Evolutionary conservation across 345 rosid species (phyloP), one percentile per base, ranked within the genome.

Genomic region (Raphanus sativus): DNA sequence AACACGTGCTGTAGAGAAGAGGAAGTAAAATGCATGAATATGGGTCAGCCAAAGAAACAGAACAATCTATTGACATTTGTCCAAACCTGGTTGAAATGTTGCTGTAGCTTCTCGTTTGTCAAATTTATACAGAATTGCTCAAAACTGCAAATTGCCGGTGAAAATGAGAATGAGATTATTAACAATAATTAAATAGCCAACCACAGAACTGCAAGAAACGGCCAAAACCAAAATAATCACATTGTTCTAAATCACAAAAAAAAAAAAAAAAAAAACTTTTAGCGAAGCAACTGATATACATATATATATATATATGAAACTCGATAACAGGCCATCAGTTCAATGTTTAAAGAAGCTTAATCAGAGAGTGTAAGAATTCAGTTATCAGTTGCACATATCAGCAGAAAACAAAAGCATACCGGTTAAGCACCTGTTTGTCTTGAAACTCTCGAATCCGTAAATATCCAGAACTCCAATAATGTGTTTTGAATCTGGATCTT

Each of bases 371-470:
- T 52, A 40, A 63, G 13, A 30, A 11, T 63, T 40, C 54, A 69
- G 9, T 48, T 62, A 63, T 63, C 79, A 69, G 62, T 64, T 63
- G 13, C 67, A 52, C 69, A 78, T 67, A 68, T 67, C 65, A 61
- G 74, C 65, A 26, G 40, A 66, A 78, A 48, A 73, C 81, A 95
- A 85, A 90, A 89, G 93, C 88, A 84, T 89, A 87, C 89, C 87
- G 68, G 84, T 85, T 82, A 89, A 87, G 93, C 93, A 95, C 99
- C 99, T 95, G 92, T 95, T 95, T 85, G 97, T 93, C 89, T 95
- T 91, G 92, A 95, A 95, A 90, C 98, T 95, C 89, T 95, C 99
- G 79, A 95, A 95, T 79, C 99, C 99, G 85, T 95, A 95, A 54
- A 95, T 95, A 89, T 95, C 99, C 86, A 95, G 89, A 80, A 95